phyloP scores from a whole-genome alignment of 495 filamentous ascomycete species.

The Parmelia sp. region DNA sequence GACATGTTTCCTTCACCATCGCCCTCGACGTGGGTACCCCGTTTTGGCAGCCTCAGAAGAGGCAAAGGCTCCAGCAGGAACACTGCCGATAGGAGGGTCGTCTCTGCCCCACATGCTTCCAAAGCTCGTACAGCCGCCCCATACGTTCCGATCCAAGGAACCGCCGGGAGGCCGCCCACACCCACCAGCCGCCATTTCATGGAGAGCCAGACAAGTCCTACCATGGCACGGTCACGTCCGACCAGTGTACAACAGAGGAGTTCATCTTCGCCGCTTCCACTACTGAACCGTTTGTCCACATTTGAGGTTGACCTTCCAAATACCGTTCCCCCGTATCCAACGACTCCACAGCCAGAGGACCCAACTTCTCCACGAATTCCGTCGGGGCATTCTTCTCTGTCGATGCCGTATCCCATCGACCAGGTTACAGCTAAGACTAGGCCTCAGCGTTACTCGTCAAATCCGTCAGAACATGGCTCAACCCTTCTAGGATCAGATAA shows the following conservation, averaged over 20 bases:
- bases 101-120: slow-evolving; percentile 25
- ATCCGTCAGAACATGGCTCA: slow-evolving; percentile 65
- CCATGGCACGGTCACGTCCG: background rate
- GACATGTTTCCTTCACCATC: slow-evolving; percentile 33
- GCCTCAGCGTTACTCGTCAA: slow-evolving; percentile 40
- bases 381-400: slow-evolving; percentile 15
- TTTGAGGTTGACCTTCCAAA: slow-evolving; percentile 50
- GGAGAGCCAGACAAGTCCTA: slow-evolving; percentile 7
- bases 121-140: slow-evolving; percentile 4
- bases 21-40: slow-evolving; percentile 27
- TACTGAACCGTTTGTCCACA: slow-evolving; percentile 49
- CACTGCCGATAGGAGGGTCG: slow-evolving; percentile 22
- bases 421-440: slow-evolving; percentile 11
- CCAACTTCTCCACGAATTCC: slow-evolving; percentile 28
- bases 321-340: slow-evolving; percentile 36
- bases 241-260: slow-evolving; percentile 30
- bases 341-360: slow-evolving; percentile 26
- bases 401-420: slow-evolving; percentile 20
- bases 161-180: background rate
- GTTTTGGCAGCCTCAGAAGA: slow-evolving; percentile 24
- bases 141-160: background rate
- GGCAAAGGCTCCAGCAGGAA: slow-evolving; percentile 14
- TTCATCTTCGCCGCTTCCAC: slow-evolving; percentile 50
- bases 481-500: slow-evolving; percentile 79
- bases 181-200: background rate